These are phyloP conservation scores for Cardiospermum halicacabum DNA, from an alignment of 345 rosid species.

Conservation along the genomic window DNA sequence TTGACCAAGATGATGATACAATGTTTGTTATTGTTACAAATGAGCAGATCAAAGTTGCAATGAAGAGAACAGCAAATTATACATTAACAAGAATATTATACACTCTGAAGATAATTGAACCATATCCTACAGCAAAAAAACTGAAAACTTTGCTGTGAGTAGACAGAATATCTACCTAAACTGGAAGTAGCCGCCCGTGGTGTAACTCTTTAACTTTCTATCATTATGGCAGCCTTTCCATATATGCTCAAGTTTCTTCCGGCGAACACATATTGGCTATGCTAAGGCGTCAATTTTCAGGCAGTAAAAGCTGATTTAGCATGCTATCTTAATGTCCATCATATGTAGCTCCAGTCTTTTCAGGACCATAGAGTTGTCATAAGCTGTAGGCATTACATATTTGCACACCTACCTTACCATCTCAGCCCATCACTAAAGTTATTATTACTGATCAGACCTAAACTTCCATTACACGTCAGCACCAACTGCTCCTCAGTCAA, in stretches of 20 bases:
- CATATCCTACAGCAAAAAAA: constrained; percentile 17
- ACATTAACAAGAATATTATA: constrained; percentile 1
- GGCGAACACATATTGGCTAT: not conserved
- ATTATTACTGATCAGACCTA: constrained; percentile 6
- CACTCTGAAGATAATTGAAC: not conserved
- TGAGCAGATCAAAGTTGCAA: not conserved
- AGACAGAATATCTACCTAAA: not conserved
- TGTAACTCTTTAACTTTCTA: no score
- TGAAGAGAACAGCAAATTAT: not conserved
- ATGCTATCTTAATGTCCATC: not conserved
- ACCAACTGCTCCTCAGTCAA: not conserved
- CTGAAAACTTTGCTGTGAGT: constrained; percentile 19
- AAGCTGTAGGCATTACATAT: not conserved
- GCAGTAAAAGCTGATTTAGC: not conserved
- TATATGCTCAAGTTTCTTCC: not conserved
- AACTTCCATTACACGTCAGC: constrained; percentile 2
- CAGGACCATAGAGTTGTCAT: not conserved
- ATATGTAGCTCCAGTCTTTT: not conserved
- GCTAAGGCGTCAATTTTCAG: not conserved
- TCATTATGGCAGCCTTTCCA: not conserved
- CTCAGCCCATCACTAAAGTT: not conserved
- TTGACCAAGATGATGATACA: constrained; percentile 7
- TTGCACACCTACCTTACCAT: not conserved
- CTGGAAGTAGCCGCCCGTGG: not conserved
- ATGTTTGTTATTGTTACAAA: not conserved